These are phyloP conservation scores for Solanum rostratum DNA, from an alignment of 257 asterid genomes.

Conservation along the genomic window DNA sequence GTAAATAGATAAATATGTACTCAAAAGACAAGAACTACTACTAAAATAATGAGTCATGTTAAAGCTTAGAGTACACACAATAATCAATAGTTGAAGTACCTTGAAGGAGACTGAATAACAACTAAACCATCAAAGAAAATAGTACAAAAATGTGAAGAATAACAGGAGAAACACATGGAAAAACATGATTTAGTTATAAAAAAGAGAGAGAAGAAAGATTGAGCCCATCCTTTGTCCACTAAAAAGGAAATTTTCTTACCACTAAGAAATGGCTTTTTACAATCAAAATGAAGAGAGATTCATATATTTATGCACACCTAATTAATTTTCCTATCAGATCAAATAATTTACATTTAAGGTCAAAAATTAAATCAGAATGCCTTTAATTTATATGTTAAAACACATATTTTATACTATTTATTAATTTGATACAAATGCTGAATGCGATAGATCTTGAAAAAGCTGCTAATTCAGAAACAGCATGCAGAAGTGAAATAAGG, in stretches of 20 bases:
- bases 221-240: not conserved
- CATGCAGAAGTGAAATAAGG: not conserved
- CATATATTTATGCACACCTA: not conserved
- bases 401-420: not conserved
- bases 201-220: constrained; percentile 6
- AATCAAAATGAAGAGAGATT: not conserved
- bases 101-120: not conserved
- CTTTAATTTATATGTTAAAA: not conserved
- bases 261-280: not conserved
- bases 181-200: not conserved
- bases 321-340: not conserved
- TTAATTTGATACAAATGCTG: not conserved
- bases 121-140: not conserved
- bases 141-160: constrained; percentile 14
- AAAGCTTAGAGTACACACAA: not conserved
- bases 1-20: not conserved
- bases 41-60: not conserved
- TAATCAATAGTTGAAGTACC: constrained; percentile 12
- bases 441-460: not conserved
- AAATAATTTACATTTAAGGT: not conserved
- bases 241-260: not conserved
- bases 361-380: not conserved
- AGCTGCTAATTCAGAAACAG: not conserved
- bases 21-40: not conserved
- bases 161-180: constrained; percentile 29